Conservation (phyloP, 2,329 filamentous ascomycete species). For the Malbranchea cinnamomea region DNA sequence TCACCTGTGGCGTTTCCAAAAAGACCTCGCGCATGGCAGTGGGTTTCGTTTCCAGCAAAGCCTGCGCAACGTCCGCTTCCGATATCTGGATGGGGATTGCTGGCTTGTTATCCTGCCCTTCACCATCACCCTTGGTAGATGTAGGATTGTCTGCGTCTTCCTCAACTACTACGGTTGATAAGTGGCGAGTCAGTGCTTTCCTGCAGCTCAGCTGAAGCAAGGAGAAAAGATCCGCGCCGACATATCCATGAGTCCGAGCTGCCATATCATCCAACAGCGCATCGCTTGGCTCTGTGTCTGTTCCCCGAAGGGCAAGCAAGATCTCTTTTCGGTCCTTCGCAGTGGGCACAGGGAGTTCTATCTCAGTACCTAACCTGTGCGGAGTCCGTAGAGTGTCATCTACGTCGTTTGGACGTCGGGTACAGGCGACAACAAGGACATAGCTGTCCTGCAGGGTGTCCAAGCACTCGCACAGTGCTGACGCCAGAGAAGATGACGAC, state of each 20-base stretch:
- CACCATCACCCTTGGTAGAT: slow-evolving; percentile 7
- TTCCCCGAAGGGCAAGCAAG: slow-evolving; percentile 42
- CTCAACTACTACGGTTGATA: too few relatives aligned
- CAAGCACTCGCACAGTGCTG: slow-evolving; percentile 27
- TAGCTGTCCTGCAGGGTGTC: slow-evolving; percentile 30
- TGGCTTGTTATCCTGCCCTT: slow-evolving; percentile 2
- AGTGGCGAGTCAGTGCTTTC: slow-evolving; percentile 23
- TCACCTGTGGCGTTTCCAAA: slow-evolving; percentile 70
- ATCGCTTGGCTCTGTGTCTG: slow-evolving; percentile 36
- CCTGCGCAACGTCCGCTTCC: slow-evolving; percentile 28
- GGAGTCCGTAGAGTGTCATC: slow-evolving; percentile 51
- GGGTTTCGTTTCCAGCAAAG: slow-evolving; percentile 56
- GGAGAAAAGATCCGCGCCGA: slow-evolving; percentile 57
- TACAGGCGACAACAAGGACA: slow-evolving; percentile 61
- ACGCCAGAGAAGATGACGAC: slow-evolving; percentile 20
- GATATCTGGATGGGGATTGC: slow-evolving; percentile 17
- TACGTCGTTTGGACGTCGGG: slow-evolving; percentile 57
- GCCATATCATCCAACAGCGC: slow-evolving; percentile 46
- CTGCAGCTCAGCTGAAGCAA: slow-evolving; percentile 43
- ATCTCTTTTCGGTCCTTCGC: slow-evolving; percentile 57
- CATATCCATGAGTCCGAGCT: slow-evolving; percentile 74
- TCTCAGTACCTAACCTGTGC: slow-evolving; percentile 49
- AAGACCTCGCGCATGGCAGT: slow-evolving; percentile 83
- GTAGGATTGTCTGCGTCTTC: neutral
- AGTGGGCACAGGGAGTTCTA: slow-evolving; percentile 67